Evolutionary conservation across 257 asterid genomes (phyloP), one percentile per base, ranked within the genome.

Genomic region (Fraxinus cuspidata): DNA sequence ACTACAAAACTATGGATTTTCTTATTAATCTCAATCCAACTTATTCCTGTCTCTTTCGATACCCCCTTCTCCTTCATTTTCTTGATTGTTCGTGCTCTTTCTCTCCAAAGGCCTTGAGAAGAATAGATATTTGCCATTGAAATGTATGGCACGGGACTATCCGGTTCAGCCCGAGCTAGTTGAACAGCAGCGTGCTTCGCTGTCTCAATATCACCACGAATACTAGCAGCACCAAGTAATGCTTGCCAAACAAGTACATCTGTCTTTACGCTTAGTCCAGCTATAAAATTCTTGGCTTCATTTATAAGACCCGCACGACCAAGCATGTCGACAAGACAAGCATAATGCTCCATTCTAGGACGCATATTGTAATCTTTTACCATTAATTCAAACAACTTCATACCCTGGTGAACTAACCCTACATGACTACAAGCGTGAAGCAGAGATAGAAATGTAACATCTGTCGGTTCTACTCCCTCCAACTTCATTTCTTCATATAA

Each of bases 371-470:
- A 78, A 1, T 63, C 53, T 72, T 28, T 87, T 80, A 88, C 88
- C 97, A 94, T 94, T 1, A 87, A 83, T 63, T 84, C 78, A 10
- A 94, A 84, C 15, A 90, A 88, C 83, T 88, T 87, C 93, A 92
- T 89, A 27, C 97, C 98, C 76, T 86, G 89, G 6, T 81, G 79
- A 2, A 90, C 86, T 64, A 89, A 74, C 2, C 97, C 96, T 11
- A 84, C 93, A 75, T 94, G 98, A 75, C 96, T 88, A 79, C 97
- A 94, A 67, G 96, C 97, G 73, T 92, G 97, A 80, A 92, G 94
- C 74, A 94, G 70, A 56, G 97, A 94, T 53, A 93, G 80, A 85
- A 93, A 93, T 29, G 97, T 92, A 65, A 92, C 86, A 74, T 93
- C 95, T 0, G 92, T 91, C 0, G 97, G 96, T 56, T 81, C 83